phyloP scores from a whole-genome alignment of 1,284 basidiomycete genomes.

The Heimioporus retisporus region DNA sequence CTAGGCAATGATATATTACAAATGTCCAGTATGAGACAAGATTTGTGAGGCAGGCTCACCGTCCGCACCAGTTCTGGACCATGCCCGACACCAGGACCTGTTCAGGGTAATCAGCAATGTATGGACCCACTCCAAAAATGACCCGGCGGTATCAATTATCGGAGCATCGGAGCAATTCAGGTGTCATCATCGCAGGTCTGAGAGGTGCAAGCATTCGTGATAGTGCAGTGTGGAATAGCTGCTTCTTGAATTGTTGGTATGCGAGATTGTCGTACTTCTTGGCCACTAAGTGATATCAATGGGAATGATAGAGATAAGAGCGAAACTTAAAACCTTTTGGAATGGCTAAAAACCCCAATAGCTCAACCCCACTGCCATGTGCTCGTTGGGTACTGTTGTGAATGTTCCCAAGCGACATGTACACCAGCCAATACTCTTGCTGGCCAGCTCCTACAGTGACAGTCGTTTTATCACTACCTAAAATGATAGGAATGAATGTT shows the following conservation, averaged over 20 bases:
- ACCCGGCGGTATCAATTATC: slow-evolving; percentile 18
- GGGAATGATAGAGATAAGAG: too few species aligned
- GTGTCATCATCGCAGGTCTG: background rate
- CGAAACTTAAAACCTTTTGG: too few species aligned
- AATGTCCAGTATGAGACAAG: too few species aligned
- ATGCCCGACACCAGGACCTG: background rate
- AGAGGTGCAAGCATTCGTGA: slow-evolving; percentile 17
- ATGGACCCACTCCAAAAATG: slow-evolving; percentile 4
- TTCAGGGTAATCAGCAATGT: slow-evolving; percentile 14
- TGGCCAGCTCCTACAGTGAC: slow-evolving; percentile 14
- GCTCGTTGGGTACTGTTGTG: background rate
- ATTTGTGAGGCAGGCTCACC: too few species aligned
- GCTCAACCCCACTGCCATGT: too few species aligned
- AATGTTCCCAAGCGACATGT: slow-evolving; percentile 8
- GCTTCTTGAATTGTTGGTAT: slow-evolving; percentile 21
- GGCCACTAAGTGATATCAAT: background rate
- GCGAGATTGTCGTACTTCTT: background rate
- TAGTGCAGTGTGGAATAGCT: slow-evolving; percentile 15
- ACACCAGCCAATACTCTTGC: slow-evolving; percentile 8
- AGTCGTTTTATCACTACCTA: slow-evolving; percentile 15
- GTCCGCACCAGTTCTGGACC: slow-evolving; percentile 5
- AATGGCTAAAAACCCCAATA: too few species aligned
- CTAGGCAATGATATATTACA: background rate
- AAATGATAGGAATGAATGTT: slow-evolving; percentile 15
- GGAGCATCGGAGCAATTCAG: background rate